These are phyloP conservation scores for Knoxia roxburghii DNA, from an alignment of 257 asterid genomes.

Conservation along the genomic window DNA sequence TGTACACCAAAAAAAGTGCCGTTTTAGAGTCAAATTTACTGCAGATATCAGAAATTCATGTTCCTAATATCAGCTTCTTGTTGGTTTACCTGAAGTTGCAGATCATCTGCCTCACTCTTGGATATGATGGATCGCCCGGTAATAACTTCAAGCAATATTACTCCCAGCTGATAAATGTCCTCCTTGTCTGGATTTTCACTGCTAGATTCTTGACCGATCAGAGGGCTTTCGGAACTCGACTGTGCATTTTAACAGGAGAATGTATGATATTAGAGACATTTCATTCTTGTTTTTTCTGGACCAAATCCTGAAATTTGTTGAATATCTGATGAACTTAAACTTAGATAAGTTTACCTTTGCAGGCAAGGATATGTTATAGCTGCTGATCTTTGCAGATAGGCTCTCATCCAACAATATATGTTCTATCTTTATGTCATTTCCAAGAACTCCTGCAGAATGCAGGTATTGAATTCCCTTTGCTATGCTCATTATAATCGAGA, in stretches of 20 bases:
- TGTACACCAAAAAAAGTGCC: constrained; percentile 16
- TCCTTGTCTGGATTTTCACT: constrained; percentile 60
- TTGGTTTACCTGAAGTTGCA: constrained; percentile 57
- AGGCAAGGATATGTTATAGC: constrained; percentile 68
- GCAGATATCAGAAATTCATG: too few relatives aligned
- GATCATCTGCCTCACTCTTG: constrained; percentile 54
- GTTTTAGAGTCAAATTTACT: neutral
- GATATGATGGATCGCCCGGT: constrained; percentile 61
- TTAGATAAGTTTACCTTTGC: constrained; percentile 44
- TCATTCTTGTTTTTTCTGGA: neutral
- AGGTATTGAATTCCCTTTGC: constrained; percentile 88
- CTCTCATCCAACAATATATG: constrained; percentile 69
- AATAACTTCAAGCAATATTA: constrained; percentile 58
- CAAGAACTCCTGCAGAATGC: constrained; percentile 67
- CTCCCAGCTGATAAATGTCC: constrained; percentile 74
- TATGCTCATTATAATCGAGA: constrained; percentile 65
- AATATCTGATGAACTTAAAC: neutral
- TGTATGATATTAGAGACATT: neutral
- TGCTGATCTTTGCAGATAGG: constrained; percentile 67
- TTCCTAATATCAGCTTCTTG: neutral
- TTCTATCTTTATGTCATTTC: constrained; percentile 73
- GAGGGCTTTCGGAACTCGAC: constrained; percentile 63
- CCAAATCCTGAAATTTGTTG: neutral
- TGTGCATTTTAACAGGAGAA: constrained; percentile 19
- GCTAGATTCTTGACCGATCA: constrained; percentile 37